Percentiles rank a stretch among this genome's conserved stretches.
phyloP scores from a whole-genome alignment of 1,139 yeast genomes.

The Debaryomyces coudertii region DNA sequence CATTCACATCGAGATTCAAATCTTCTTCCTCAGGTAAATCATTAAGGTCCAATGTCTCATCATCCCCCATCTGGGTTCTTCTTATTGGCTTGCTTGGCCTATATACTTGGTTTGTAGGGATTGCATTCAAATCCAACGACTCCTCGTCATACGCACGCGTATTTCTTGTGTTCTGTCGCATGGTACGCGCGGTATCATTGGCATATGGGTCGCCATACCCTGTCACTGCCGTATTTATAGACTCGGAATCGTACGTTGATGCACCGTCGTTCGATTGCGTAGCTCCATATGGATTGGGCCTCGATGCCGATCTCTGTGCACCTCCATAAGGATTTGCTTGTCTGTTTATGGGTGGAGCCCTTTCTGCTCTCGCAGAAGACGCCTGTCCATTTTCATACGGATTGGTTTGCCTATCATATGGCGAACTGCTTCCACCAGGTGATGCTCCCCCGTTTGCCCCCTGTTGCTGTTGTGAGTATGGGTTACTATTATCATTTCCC shows the following conservation, averaged over 20 bases:
- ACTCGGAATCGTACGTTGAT: not conserved
- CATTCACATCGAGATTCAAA: constrained; percentile 49
- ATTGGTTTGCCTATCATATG: constrained; percentile 5
- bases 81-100: constrained; percentile 30
- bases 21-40: constrained; percentile 40
- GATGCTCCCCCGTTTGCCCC: constrained; percentile 10
- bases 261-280: constrained; percentile 4
- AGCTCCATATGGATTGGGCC: constrained; percentile 1
- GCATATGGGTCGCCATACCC: constrained; percentile 16
- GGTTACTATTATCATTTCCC: constrained; percentile 24
- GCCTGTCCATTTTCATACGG: constrained; percentile 4
- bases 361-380: not conserved
- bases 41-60: constrained; percentile 38
- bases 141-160: constrained; percentile 30
- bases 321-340: constrained; percentile 14
- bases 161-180: constrained; percentile 9
- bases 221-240: not conserved
- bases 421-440: constrained; percentile 2
- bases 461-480: constrained; percentile 24
- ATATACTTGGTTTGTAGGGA: constrained; percentile 41
- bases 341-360: not conserved
- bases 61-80: constrained; percentile 26
- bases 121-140: constrained; percentile 42
- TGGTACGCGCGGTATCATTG: constrained; percentile 7
- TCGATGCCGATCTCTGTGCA: not conserved